Percentiles rank a stretch among this genome's conserved stretches.
These are phyloP conservation scores for Raphanus hybrid DNA, from an alignment of 441 rosid genomes.

Conservation along the genomic window DNA sequence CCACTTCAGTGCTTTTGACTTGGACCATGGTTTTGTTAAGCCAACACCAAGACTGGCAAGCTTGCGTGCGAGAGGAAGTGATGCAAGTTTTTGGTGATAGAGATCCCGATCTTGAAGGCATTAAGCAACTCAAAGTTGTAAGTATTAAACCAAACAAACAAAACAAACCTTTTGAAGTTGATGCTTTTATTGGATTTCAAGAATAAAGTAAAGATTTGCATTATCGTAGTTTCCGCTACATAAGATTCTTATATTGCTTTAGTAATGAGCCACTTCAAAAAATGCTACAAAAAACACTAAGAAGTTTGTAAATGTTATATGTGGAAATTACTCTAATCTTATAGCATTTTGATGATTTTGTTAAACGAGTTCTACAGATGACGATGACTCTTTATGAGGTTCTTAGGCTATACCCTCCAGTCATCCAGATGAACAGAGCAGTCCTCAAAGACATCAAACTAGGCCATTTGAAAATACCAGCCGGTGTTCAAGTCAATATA, in stretches of 20 bases:
- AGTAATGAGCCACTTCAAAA: not conserved
- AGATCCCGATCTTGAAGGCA: not conserved
- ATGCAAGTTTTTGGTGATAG: not conserved
- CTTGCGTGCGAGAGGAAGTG: not conserved
- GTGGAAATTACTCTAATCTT: not conserved
- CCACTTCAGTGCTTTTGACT: not conserved
- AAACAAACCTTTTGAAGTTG: not conserved
- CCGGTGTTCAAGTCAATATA: not conserved
- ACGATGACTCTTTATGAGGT: not conserved
- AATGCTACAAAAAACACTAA: not conserved
- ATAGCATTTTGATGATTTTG: not conserved
- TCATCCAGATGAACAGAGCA: not conserved
- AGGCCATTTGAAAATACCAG: not conserved
- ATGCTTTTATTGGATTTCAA: not conserved
- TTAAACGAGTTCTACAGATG: not conserved
- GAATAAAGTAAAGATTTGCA: not conserved
- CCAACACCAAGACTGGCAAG: slow-evolving; percentile 12
- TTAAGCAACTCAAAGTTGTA: slow-evolving; percentile 12
- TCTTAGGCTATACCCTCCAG: not conserved
- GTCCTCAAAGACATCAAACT: not conserved
- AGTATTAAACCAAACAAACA: not conserved
- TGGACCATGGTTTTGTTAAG: not conserved
- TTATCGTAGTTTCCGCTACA: not conserved
- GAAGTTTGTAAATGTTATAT: not conserved
- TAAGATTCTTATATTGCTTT: not conserved